Conservation (phyloP, 192 early-diverging fungal genomes). For the Gorgonomyces haynaldii region DNA sequence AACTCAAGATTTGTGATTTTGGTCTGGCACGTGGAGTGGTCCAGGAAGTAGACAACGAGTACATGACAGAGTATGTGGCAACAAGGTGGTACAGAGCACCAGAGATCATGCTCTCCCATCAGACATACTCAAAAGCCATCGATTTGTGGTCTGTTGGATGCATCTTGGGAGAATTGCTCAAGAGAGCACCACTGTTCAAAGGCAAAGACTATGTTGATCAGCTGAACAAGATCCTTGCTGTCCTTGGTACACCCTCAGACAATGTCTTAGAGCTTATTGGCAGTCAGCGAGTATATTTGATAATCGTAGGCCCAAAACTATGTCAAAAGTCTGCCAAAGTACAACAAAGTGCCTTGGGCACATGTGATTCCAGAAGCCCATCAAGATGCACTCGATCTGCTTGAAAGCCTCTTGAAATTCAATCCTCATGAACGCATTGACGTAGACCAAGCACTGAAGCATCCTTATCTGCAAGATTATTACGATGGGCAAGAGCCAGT, state of each 20-base stretch:
- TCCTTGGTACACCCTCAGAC: slow-evolving; percentile 85
- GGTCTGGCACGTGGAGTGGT: slow-evolving; percentile 23
- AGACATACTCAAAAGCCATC: slow-evolving; percentile 81
- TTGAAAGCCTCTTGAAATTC: slow-evolving; percentile 68
- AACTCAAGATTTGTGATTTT: slow-evolving; percentile 45
- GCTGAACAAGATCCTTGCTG: slow-evolving; percentile 18
- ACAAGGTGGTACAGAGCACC: slow-evolving; percentile 90
- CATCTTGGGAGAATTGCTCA: slow-evolving; percentile 8
- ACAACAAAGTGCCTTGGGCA: slow-evolving; percentile 69
- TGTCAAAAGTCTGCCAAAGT: slow-evolving; percentile 68
- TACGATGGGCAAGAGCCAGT: slow-evolving; percentile 66
- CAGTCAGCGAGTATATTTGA: slow-evolving; percentile 61
- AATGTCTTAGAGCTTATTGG: slow-evolving; percentile 68
- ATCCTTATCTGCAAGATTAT: slow-evolving; percentile 75
- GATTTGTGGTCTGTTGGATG: slow-evolving; percentile 15
- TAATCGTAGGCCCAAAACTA: slow-evolving; percentile 61
- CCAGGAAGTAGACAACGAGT: slow-evolving; percentile 62
- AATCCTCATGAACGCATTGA: slow-evolving; percentile 78
- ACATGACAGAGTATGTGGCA: slow-evolving; percentile 94
- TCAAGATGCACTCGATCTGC: slow-evolving; percentile 60
- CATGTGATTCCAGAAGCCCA: slow-evolving; percentile 66
- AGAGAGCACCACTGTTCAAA: slow-evolving; percentile 5
- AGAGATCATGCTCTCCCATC: slow-evolving; percentile 84
- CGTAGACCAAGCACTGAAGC: slow-evolving; percentile 70
- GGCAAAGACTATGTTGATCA: slow-evolving; percentile 6